phyloP scores from a whole-genome alignment of 202 grass and related monocot species.

The Tripidium arundinaceum region DNA sequence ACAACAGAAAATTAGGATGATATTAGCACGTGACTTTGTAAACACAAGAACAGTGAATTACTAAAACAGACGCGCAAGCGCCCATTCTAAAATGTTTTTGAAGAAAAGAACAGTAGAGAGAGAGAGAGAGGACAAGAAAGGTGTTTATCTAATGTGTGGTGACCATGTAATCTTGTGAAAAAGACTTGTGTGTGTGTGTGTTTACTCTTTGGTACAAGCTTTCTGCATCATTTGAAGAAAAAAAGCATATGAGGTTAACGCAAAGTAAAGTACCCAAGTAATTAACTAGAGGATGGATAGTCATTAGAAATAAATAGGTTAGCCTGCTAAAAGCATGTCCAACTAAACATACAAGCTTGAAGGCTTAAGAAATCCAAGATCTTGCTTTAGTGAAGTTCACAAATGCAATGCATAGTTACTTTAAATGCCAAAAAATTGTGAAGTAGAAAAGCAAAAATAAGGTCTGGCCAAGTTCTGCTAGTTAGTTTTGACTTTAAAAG shows the following conservation, averaged over 20 bases:
- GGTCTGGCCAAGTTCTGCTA: neutral
- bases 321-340: neutral
- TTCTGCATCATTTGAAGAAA: neutral
- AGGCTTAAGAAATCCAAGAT: neutral
- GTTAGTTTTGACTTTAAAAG: neutral
- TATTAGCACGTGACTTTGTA: slow-evolving; percentile 7
- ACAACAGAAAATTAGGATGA: slow-evolving; percentile 27
- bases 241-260: neutral
- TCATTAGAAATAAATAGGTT: slow-evolving; percentile 6
- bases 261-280: neutral
- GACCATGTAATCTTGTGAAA: no score
- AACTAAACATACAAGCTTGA: neutral
- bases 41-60: neutral
- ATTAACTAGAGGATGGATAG: neutral
- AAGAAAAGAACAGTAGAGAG: neutral
- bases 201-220: neutral
- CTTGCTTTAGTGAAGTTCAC: neutral
- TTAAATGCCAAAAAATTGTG: neutral
- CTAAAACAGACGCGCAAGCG: neutral
- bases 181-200: no score
- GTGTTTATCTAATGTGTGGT: neutral
- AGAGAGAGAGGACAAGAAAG: neutral
- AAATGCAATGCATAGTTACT: neutral
- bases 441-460: neutral
- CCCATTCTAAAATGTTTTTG: neutral